A percentile compares a stretch with the other conserved stretches of the same genome.
Conservation (phyloP, 768 basidiomycete genomes). For the Mycena rebaudengoi region DNA sequence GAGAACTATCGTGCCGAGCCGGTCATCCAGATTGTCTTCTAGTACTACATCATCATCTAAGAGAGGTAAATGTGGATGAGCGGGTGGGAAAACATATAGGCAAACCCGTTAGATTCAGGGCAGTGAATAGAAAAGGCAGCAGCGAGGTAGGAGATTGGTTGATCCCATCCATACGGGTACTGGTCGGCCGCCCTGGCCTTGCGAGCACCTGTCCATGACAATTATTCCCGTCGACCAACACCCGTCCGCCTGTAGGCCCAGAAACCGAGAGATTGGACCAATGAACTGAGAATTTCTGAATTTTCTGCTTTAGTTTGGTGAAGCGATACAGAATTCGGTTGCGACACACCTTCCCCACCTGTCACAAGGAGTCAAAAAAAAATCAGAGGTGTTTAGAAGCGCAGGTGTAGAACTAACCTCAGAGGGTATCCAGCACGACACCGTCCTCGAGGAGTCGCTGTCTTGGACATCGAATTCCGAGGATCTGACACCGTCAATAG, state of each 20-base stretch:
- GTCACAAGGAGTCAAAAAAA: constrained; percentile 15
- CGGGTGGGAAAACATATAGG: background rate
- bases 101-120: constrained; percentile 11
- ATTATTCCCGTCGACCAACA: constrained; percentile 13
- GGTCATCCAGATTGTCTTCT: background rate
- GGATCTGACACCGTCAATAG: constrained; percentile 5
- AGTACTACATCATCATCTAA: constrained; percentile 1
- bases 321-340: background rate
- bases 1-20: constrained; percentile 8
- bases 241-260: constrained; percentile 9
- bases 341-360: constrained; percentile 3
- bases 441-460: background rate
- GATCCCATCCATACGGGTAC: constrained; percentile 7
- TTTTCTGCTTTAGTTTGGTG: background rate
- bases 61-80: background rate
- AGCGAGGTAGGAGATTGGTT: constrained; percentile 7
- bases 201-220: constrained; percentile 16
- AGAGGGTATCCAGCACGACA: constrained; percentile 17
- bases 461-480: constrained; percentile 6
- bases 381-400: too few relatives aligned
- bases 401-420: too few relatives aligned
- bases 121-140: constrained; percentile 2
- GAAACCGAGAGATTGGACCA: constrained; percentile 13
- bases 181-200: constrained; percentile 1
- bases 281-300: constrained; percentile 2